Percentiles rank a stretch among this genome's conserved stretches.
Conservation (phyloP, 805 yeast genomes). For the Schizosaccharomyces pombe region DNA sequence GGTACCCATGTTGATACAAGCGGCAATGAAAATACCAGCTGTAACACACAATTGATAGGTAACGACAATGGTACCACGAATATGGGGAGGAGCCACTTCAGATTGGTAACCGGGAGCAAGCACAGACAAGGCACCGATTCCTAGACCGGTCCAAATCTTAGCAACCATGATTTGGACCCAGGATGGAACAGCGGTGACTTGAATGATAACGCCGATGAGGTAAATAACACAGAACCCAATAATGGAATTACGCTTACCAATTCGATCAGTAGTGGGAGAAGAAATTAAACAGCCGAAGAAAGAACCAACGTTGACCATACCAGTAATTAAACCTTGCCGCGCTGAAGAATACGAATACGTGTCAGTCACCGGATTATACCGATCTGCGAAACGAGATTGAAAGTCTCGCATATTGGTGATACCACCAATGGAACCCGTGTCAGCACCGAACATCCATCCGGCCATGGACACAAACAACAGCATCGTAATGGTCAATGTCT, state of each 20-base stretch:
- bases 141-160: conserved; percentile 36
- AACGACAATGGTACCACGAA: conserved; percentile 55
- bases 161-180: too few relatives aligned
- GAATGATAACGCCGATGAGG: conserved; percentile 5
- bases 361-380: not conserved
- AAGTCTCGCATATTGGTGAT: conserved; percentile 4
- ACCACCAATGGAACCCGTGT: conserved; percentile 5
- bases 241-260: conserved; percentile 4
- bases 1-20: conserved; percentile 48
- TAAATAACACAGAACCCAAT: conserved; percentile 3
- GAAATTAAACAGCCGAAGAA: conserved; percentile 5
- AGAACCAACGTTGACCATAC: conserved; percentile 6
- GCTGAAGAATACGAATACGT: not conserved
- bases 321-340: conserved; percentile 5
- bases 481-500: not conserved
- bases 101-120: conserved; percentile 55
- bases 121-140: conserved; percentile 58
- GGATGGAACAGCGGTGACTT: conserved; percentile 5
- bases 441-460: conserved; percentile 5
- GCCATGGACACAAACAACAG: conserved; percentile 4
- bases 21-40: conserved; percentile 47
- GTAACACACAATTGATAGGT: conserved; percentile 52
- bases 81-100: too few relatives aligned
- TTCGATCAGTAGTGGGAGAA: conserved; percentile 5
- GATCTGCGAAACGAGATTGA: not conserved